phyloP scores from a whole-genome alignment of 2,329 filamentous ascomycete genomes.

The Teratosphaeria pseudoeucalypti region DNA sequence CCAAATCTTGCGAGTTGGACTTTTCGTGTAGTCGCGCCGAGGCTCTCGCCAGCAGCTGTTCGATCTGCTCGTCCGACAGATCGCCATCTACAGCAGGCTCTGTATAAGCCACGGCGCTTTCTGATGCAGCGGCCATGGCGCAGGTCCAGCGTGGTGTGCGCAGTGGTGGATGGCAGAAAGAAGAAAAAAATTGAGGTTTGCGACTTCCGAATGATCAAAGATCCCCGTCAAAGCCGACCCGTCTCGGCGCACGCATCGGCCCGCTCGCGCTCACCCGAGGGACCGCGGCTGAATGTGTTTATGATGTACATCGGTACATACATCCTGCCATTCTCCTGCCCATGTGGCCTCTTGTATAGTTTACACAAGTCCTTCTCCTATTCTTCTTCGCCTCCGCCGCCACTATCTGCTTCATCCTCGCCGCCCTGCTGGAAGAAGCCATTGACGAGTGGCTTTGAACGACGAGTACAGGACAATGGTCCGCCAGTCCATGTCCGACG shows the following conservation, averaged over 20 bases:
- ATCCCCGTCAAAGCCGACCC: not conserved
- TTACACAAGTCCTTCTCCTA: not conserved
- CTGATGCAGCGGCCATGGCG: not conserved
- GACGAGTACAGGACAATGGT: not conserved
- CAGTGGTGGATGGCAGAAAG: not conserved
- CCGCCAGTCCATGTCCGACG: conserved; percentile 6
- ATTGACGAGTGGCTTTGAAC: not conserved
- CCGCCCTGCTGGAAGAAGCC: not conserved
- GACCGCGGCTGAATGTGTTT: not conserved
- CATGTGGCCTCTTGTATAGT: not conserved
- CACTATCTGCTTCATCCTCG: not conserved
- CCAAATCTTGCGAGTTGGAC: conserved; percentile 3
- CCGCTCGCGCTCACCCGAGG: not conserved
- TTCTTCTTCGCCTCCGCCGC: not conserved
- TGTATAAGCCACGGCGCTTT: not conserved
- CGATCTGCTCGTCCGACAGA: conserved; percentile 54
- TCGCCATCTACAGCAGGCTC: conserved; percentile 26
- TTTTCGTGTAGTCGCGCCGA: conserved; percentile 46
- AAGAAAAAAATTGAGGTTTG: not conserved
- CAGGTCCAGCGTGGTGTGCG: not conserved
- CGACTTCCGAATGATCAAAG: not conserved
- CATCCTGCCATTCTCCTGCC: not conserved
- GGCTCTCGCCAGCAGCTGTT: conserved; percentile 53
- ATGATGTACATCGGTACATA: not conserved
- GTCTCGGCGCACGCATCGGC: not conserved